Evolutionary conservation across 129 eudicot genomes (phyloP), one percentile per base, ranked within the genome.

Genomic region (Solidago caesia): DNA sequence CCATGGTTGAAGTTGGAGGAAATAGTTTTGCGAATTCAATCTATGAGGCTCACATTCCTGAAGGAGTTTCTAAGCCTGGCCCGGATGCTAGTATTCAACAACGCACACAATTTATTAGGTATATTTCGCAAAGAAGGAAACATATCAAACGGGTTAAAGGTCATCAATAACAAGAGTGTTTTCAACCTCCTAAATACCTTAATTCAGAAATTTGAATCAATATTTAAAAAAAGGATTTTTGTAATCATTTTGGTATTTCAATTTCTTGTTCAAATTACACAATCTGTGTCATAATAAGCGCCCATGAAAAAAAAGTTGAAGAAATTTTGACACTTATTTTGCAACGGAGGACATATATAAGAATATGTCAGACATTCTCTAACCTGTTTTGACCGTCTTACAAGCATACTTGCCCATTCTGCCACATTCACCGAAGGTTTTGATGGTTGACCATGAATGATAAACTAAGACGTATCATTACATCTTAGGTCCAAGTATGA

Each of bases 1-100:
- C 96, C 12, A 89, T 92, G 93, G 67, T 87, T 51, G 97, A 89
- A 81, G 96, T 92, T 47, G 97, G 97, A 72, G 97, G 97, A 80
- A 92, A 92, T 79, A 88, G 89, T 48, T 82, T 88, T 61, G 97
- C 91, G 58, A 92, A 92, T 83, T 84, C 96, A 67, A 92, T 92
- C 51, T 92, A 92, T 29, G 97, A 92, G 81, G 97, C 94, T 60
- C 85, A 87, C 76, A 46, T 92, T 75, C 96, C 97, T 53, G 88
- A 78, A 55, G 97, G 97, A 51, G 77, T 82, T 58, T 64, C 87
- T 59, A 92, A 92, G 84, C 97, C 93, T 65, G 87, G 87, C 5
- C 86, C 97, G 16, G 91, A 89, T 78, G 82, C 97, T 73, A 66
- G 86, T 75, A 87, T 80, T 56, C 96, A 82, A 44, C 85, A 80